phyloP scores from a whole-genome alignment of 345 rosid genomes.

The Aquilaria sinensis region DNA sequence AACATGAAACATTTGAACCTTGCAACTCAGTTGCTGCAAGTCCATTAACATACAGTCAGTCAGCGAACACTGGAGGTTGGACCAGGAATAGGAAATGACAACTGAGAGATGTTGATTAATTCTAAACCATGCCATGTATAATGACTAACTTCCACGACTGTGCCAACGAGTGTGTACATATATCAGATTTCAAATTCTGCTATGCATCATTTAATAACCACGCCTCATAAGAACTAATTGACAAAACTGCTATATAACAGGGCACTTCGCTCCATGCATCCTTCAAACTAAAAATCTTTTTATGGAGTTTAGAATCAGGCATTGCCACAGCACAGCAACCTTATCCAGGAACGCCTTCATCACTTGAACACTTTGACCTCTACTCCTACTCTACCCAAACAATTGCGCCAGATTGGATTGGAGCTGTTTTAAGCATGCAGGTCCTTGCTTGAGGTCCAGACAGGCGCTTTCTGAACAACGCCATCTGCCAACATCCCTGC shows the following conservation, averaged over 20 bases:
- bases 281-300: conserved; percentile 14
- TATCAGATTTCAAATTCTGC: conserved; percentile 15
- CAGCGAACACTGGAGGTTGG: too few species aligned
- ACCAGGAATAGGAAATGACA: too few species aligned
- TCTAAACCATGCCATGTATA: too few species aligned
- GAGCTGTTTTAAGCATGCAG: conserved; percentile 51
- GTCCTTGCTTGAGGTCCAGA: conserved; percentile 90
- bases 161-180: too few species aligned
- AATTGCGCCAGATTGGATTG: conserved; percentile 10
- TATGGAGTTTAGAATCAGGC: conserved; percentile 15
- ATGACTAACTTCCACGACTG: too few species aligned
- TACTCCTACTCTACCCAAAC: conserved; percentile 12
- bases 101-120: too few species aligned
- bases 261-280: conserved; percentile 11
- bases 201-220: conserved; percentile 17
- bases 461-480: conserved; percentile 46
- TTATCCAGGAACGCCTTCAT: conserved; percentile 48
- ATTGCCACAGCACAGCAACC: conserved; percentile 5
- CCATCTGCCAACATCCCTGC: conserved; percentile 57
- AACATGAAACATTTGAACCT: too few species aligned
- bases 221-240: conserved; percentile 17
- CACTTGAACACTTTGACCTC: conserved; percentile 22
- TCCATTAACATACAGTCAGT: too few species aligned
- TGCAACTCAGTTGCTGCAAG: too few species aligned
- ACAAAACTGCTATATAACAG: conserved; percentile 26